phyloP scores from a whole-genome alignment of 192 early-diverging fungal species.

The Rhizoclosmatium sp. region DNA sequence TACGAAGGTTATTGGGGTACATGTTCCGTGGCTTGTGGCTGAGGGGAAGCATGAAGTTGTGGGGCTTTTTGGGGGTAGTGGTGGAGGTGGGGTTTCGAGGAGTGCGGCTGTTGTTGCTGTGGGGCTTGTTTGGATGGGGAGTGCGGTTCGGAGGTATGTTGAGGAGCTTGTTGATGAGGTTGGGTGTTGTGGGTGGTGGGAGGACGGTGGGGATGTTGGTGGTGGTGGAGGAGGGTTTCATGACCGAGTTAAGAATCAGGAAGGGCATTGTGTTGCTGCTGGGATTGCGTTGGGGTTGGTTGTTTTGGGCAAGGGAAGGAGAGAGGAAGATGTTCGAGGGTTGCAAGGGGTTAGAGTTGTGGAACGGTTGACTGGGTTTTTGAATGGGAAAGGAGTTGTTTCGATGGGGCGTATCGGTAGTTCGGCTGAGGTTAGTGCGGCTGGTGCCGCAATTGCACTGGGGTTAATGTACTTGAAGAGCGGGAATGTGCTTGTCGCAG shows the following conservation, averaged over 20 bases:
- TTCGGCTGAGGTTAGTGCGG: conserved; percentile 61
- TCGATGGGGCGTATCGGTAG: background rate
- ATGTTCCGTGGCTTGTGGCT: conserved; percentile 71
- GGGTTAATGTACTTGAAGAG: conserved; percentile 86
- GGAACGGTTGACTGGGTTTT: conserved; percentile 40
- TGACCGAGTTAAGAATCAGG: conserved; percentile 27
- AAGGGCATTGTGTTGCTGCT: conserved; percentile 47
- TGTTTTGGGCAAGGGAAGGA: conserved; percentile 68
- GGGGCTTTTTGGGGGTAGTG: conserved; percentile 58
- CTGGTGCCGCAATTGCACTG: conserved; percentile 81
- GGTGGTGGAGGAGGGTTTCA: background rate
- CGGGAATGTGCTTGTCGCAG: conserved; percentile 70
- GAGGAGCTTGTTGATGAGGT: conserved; percentile 81
- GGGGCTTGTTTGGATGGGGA: conserved; percentile 78
- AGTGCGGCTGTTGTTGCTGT: conserved; percentile 77
- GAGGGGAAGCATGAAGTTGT: background rate
- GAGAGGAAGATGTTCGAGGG: conserved; percentile 43
- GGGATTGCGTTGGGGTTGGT: conserved; percentile 88
- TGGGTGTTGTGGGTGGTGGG: conserved; percentile 10
- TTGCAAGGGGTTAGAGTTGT: conserved; percentile 25
- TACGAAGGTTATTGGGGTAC: conserved; percentile 75
- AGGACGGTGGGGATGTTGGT: conserved; percentile 39
- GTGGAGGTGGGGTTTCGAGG: conserved; percentile 69
- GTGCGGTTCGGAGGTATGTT: conserved; percentile 72
- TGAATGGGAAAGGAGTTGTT: conserved; percentile 16